Percentiles rank a stretch among this genome's conserved stretches.
phyloP scores from a whole-genome alignment of 2,329 filamentous ascomycete species.

The Aureobasidium sp. region DNA sequence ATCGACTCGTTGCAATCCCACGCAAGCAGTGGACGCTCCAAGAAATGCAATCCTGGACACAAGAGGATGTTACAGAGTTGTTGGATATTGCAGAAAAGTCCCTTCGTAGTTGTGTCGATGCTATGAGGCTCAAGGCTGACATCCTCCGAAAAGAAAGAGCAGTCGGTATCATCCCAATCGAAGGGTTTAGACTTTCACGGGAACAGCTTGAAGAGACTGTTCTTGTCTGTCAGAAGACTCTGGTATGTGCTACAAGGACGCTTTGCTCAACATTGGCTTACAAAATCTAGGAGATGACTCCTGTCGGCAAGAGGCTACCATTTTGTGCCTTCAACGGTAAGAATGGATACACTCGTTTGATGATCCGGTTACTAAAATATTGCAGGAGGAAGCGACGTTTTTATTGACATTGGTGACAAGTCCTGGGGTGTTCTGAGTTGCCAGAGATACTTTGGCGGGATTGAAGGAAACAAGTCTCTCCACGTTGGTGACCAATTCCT shows the following conservation, averaged over 20 bases:
- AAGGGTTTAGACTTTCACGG: slow-evolving; percentile 51
- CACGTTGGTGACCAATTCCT: slow-evolving; percentile 96
- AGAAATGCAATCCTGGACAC: slow-evolving; percentile 70
- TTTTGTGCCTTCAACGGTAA: slow-evolving; percentile 94
- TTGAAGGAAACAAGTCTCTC: slow-evolving; percentile 70
- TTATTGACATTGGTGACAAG: slow-evolving; percentile 98
- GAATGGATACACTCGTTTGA: not conserved
- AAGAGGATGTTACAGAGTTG: slow-evolving; percentile 69
- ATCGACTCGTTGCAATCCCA: slow-evolving; percentile 60
- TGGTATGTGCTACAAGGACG: slow-evolving; percentile 35
- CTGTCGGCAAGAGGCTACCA: slow-evolving; percentile 62
- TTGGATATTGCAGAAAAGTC: slow-evolving; percentile 84
- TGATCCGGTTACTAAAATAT: not conserved
- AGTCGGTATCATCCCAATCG: slow-evolving; percentile 42
- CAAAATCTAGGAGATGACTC: slow-evolving; percentile 57
- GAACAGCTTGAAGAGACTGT: slow-evolving; percentile 96
- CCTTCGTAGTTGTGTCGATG: slow-evolving; percentile 70
- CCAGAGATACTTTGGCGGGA: slow-evolving; percentile 77
- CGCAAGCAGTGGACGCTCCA: slow-evolving; percentile 64
- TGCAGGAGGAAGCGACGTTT: slow-evolving; percentile 80
- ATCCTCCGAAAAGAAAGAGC: slow-evolving; percentile 79
- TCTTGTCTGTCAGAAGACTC: slow-evolving; percentile 82
- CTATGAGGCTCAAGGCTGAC: slow-evolving; percentile 69
- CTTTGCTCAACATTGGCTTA: slow-evolving; percentile 4
- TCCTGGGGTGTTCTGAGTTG: slow-evolving; percentile 90